A percentile compares a stretch with the other conserved stretches of the same genome.
These are phyloP conservation scores for Malania oleifera DNA, from an alignment of 164 flowering plant genomes.

Conservation along the genomic window DNA sequence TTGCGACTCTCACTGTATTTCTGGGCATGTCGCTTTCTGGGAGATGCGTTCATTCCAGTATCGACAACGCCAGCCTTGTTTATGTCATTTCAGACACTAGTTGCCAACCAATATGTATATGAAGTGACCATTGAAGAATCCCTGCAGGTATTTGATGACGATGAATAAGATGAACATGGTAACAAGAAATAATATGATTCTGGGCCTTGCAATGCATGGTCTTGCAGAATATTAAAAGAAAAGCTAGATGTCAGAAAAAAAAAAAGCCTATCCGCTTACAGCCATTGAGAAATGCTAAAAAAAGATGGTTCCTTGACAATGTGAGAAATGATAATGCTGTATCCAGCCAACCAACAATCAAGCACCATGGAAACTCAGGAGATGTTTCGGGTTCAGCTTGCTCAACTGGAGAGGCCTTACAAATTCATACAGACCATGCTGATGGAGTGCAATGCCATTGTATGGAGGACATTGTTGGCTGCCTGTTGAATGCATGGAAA, in stretches of 20 bases:
- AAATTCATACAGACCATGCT: slow-evolving; percentile 45
- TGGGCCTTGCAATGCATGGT: slow-evolving; percentile 54
- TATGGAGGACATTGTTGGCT: slow-evolving; percentile 56
- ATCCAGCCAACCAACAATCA: slow-evolving; percentile 48
- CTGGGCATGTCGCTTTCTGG: slow-evolving; percentile 44
- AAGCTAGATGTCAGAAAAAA: too few species aligned
- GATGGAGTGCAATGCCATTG: slow-evolving; percentile 43
- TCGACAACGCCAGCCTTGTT: slow-evolving; percentile 12
- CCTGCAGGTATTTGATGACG: slow-evolving; percentile 19
- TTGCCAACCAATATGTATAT: slow-evolving; percentile 47
- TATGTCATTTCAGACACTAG: slow-evolving; percentile 23
- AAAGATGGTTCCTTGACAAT: slow-evolving; percentile 30
- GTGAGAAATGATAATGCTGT: slow-evolving; percentile 37
- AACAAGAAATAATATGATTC: slow-evolving; percentile 51
- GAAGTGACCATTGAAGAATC: slow-evolving; percentile 47
- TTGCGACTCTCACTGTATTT: slow-evolving; percentile 41
- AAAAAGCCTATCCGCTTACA: slow-evolving; percentile 55
- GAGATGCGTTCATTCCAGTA: slow-evolving; percentile 39
- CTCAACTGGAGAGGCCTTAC: slow-evolving; percentile 43
- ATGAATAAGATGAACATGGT: slow-evolving; percentile 34
- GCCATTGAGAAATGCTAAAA: slow-evolving; percentile 55
- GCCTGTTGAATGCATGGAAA: slow-evolving; percentile 51
- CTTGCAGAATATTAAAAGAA: slow-evolving; percentile 35
- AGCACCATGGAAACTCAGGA: slow-evolving; percentile 70
- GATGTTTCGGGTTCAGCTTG: slow-evolving; percentile 60